Conservation (phyloP, 2,329 filamentous ascomycete genomes). For the Ramularia collo-cygni region DNA sequence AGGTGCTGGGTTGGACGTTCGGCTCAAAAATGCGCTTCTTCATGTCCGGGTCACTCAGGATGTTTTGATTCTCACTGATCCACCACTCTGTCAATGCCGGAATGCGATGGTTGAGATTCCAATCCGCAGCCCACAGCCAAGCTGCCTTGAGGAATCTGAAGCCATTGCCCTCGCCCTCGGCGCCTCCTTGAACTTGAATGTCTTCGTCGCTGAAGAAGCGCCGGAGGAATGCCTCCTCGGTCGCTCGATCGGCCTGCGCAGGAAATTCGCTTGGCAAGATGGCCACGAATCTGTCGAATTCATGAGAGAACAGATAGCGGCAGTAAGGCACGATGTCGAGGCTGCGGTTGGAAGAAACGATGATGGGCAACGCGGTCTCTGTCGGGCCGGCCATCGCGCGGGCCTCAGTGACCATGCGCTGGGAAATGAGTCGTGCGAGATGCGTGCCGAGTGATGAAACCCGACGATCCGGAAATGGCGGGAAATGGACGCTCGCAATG, state of each 20-base stretch:
- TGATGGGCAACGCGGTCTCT: constrained; percentile 13
- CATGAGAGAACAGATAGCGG: constrained; percentile 20
- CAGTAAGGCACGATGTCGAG: constrained; percentile 27
- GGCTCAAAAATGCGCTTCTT: constrained; percentile 12
- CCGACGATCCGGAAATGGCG: too few relatives aligned
- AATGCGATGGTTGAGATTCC: constrained; percentile 24
- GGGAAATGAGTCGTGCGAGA: too few relatives aligned
- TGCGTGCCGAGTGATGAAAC: too few relatives aligned
- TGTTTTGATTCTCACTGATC: constrained; percentile 18
- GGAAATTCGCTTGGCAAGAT: constrained; percentile 31
- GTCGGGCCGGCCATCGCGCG: background rate
- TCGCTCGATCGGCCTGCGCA: constrained; percentile 18
- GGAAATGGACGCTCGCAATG: too few relatives aligned
- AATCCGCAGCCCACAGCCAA: constrained; percentile 27
- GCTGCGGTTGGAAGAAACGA: constrained; percentile 27
- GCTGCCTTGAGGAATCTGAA: constrained; percentile 32
- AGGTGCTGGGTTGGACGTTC: constrained; percentile 17
- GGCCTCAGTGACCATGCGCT: background rate
- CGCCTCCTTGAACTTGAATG: constrained; percentile 25
- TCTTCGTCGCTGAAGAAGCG: constrained; percentile 23
- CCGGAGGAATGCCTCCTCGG: constrained; percentile 28
- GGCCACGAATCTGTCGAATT: constrained; percentile 20
- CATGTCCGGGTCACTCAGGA: constrained; percentile 19
- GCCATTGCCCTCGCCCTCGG: constrained; percentile 14
- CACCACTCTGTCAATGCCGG: constrained; percentile 21